phyloP scores from a whole-genome alignment of 371 early-diverging fungal genomes.

The Mortierella sp. region DNA sequence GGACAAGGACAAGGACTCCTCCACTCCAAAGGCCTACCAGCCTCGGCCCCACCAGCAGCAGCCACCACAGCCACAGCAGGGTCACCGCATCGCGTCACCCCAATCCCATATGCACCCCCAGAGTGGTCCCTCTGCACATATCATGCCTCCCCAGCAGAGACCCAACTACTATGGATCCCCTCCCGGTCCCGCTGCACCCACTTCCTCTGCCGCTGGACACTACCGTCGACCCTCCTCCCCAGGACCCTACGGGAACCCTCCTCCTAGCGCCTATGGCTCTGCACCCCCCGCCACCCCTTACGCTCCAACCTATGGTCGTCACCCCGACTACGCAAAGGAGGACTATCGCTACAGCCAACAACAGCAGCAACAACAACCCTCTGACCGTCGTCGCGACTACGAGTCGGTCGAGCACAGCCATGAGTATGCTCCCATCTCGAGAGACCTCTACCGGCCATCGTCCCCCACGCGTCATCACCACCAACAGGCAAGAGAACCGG shows the following conservation, averaged over 20 bases:
- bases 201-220: conserved; percentile 18
- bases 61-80: conserved; percentile 20
- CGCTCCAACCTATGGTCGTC: conserved; percentile 33
- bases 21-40: conserved; percentile 12
- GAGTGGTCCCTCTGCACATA: conserved; percentile 9
- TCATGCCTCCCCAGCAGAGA: conserved; percentile 24
- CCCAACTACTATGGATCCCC: conserved; percentile 18
- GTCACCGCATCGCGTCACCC: conserved; percentile 24
- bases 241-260: conserved; percentile 32
- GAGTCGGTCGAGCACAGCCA: conserved; percentile 24
- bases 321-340: conserved; percentile 35
- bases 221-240: conserved; percentile 31
- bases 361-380: neutral
- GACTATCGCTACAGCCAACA: conserved; percentile 29
- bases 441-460: conserved; percentile 28
- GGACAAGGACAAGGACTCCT: conserved; percentile 20
- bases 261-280: conserved; percentile 20
- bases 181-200: conserved; percentile 20
- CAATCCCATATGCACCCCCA: conserved; percentile 29
- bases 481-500: conserved; percentile 17
- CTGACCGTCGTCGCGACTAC: conserved; percentile 35
- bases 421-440: conserved; percentile 29
- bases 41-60: conserved; percentile 12
- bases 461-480: conserved; percentile 33
- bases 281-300: conserved; percentile 18